Conservation (phyloP, 441 rosid genomes). For the Bruguiera hainesii region DNA sequence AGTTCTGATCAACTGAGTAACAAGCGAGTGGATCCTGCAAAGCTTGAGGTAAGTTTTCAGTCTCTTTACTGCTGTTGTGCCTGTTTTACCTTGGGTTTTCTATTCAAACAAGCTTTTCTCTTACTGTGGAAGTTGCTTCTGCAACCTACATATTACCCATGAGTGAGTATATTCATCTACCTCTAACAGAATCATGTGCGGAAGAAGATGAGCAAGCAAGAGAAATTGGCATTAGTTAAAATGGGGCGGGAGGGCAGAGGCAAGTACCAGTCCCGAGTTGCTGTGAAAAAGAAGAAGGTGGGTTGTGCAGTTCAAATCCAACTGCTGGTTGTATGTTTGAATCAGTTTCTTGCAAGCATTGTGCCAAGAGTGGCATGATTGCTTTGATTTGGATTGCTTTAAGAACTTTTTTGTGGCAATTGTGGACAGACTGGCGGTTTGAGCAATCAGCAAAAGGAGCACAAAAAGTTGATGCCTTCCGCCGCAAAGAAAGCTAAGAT, state of each 20-base stretch:
- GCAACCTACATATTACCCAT: no score
- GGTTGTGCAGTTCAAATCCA: neutral
- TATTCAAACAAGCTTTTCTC: neutral
- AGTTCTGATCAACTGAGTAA: constrained; percentile 66
- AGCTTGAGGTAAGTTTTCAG: constrained; percentile 69
- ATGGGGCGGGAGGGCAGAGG: constrained; percentile 90
- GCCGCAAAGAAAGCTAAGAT: constrained; percentile 68
- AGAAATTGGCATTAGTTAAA: constrained; percentile 66
- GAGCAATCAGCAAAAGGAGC: constrained; percentile 85
- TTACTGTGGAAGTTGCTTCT: neutral
- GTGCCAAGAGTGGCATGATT: neutral
- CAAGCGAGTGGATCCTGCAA: constrained; percentile 79
- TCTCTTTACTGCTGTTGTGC: constrained; percentile 8
- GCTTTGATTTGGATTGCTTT: neutral
- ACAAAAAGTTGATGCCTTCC: constrained; percentile 69
- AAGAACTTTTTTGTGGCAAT: neutral
- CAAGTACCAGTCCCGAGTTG: constrained; percentile 62
- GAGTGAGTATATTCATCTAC: neutral
- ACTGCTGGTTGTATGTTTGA: neutral
- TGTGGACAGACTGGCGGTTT: constrained; percentile 63
- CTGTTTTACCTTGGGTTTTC: neutral
- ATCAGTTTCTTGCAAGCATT: neutral
- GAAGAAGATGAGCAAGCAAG: constrained; percentile 71
- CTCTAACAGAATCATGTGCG: constrained; percentile 65
- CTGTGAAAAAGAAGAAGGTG: constrained; percentile 84